Base-by-base conservation (phyloP, 1,139 yeast species). In the Spathaspora sp. region DNA sequence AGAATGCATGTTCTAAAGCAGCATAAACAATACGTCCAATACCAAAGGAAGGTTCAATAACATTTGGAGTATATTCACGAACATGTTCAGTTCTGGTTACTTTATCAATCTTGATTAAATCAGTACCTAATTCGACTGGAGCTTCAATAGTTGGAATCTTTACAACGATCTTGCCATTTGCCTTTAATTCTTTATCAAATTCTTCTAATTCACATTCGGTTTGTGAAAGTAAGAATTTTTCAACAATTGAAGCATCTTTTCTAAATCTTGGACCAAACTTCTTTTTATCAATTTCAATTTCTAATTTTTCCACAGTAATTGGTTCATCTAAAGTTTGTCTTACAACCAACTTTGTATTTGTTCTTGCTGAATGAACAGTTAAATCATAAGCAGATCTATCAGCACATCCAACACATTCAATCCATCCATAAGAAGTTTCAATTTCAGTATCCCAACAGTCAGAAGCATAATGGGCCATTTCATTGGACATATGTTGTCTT, bases 391-490 rank as follows among this genome's bases (percentile, higher is more conserved):
- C 99, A 43, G 97, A 89, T 76, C 99, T 85, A 71, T 95, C 99
- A 53, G 99, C 99, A 76, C 99, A 93, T 57, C 99, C 99, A 63
- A 93, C 98, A 83, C 99, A 93, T 74, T 95, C 99, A 60, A 95
- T 87, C 99, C 99, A 95, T 57, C 99, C 98, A 64, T 89, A 95
- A 34, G 97, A 88, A 38, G 97, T 86, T 60, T 88, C 85, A 60
- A 95, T 79, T 76, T 95, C 99, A 54, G 97, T 97, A 74, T 95
- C 99, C 99, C 99, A 95, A 78, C 99, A 95, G 73, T 95, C 99
- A 56, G 96, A 85, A 49, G 99, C 99, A 67, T 95, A 95, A 69
- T 95, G 99, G 23, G 99, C 99, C 99, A 95, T 95, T 76, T 95
- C 99, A 67, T 93, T 95, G 57, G 84, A 78, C 95, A 95, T 86